These are phyloP conservation scores for Candida smagusa DNA, from an alignment of 1,139 yeast species.

Conservation along the genomic window DNA sequence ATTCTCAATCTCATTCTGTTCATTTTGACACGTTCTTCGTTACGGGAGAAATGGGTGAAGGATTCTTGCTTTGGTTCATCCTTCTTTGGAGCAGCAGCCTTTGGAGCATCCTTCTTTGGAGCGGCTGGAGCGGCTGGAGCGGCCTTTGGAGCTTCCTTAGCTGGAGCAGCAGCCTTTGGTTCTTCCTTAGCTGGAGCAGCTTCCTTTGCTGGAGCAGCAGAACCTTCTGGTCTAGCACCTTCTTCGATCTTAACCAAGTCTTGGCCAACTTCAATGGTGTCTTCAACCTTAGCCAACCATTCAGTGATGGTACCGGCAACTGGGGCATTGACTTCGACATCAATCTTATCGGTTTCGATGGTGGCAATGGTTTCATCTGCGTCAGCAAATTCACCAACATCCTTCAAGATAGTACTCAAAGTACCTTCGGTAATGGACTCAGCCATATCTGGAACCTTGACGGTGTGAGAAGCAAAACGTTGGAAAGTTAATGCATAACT, in stretches of 20 bases:
- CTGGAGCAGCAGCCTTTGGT: constrained; percentile 27
- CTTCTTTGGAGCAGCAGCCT: constrained; percentile 22
- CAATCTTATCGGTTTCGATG: constrained; percentile 97
- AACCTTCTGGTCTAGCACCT: constrained; percentile 79
- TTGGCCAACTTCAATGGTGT: constrained; percentile 95
- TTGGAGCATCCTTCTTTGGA: constrained; percentile 22
- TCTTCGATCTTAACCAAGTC: constrained; percentile 86
- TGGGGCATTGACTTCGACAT: constrained; percentile 95
- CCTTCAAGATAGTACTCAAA: constrained; percentile 69
- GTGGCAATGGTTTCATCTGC: constrained; percentile 93
- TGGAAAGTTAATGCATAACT: constrained; percentile 6
- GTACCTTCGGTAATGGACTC: constrained; percentile 99
- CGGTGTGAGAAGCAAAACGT: constrained; percentile 48
- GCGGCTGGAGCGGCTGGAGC: constrained; percentile 24
- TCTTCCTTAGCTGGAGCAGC: constrained; percentile 36
- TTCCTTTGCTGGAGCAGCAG: constrained; percentile 25
- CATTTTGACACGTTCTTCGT: constrained; percentile 94
- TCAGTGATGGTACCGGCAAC: constrained; percentile 87
- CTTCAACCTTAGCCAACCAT: constrained; percentile 79
- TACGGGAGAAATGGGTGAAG: constrained; percentile 70
- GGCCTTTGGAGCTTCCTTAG: constrained; percentile 16
- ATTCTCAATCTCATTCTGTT: constrained; percentile 99
- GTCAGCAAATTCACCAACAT: constrained; percentile 85
- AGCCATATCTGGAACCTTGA: constrained; percentile 98
- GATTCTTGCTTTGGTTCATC: constrained; percentile 26